phyloP scores from a whole-genome alignment of 768 basidiomycete genomes.

The Lactifluus volemus region DNA sequence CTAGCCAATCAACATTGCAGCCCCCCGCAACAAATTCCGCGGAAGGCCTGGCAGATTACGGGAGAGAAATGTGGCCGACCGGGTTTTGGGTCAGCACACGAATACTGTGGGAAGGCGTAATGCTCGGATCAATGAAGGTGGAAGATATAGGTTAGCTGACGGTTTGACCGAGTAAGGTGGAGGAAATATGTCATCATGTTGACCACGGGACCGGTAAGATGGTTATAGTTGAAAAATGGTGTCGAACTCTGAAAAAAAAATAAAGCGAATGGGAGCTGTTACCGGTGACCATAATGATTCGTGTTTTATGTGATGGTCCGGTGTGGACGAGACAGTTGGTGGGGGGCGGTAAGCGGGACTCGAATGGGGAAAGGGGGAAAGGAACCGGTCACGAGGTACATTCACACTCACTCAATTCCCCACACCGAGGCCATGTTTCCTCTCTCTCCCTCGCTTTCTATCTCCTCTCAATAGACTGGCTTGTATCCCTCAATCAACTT shows the following conservation, averaged over 20 bases:
- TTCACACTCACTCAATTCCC: slow-evolving; percentile 8
- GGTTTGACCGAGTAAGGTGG: neutral
- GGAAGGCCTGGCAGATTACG: neutral
- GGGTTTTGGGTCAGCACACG: neutral
- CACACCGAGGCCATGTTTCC: slow-evolving; percentile 4
- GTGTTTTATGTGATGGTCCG: neutral
- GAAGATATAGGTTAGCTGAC: neutral
- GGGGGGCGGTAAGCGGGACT: neutral
- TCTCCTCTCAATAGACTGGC: slow-evolving; percentile 13
- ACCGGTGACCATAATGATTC: neutral
- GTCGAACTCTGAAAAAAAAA: neutral
- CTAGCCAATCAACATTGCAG: neutral
- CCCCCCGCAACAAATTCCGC: too few relatives aligned
- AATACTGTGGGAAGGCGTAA: neutral
- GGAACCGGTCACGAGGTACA: slow-evolving; percentile 9
- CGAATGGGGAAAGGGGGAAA: slow-evolving; percentile 10
- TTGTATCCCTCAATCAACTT: slow-evolving; percentile 1
- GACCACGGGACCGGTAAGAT: neutral
- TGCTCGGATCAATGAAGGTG: neutral
- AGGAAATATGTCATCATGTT: neutral
- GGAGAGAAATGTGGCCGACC: neutral
- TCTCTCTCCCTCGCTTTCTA: neutral
- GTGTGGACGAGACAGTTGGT: neutral
- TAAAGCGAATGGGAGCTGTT: neutral
- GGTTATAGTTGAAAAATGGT: neutral